These are phyloP conservation scores for Wickerhamomyces xylosicus DNA, from an alignment of 805 yeast species.

Conservation along the genomic window DNA sequence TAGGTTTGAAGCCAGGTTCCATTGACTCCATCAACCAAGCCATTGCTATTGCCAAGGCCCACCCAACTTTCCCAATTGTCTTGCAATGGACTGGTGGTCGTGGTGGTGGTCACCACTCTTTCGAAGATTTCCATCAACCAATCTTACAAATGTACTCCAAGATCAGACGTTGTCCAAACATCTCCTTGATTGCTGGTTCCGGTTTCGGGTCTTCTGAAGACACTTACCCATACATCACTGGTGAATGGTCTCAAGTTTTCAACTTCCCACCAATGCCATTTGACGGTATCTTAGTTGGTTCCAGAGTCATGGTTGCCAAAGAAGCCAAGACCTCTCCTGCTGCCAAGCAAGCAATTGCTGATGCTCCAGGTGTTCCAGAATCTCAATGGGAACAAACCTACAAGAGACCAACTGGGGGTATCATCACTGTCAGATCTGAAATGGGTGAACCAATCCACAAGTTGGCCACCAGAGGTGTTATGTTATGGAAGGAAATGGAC, in stretches of 20 bases:
- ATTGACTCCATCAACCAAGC: slow-evolving; percentile 83
- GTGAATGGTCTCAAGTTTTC: slow-evolving; percentile 85
- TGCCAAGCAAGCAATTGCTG: slow-evolving; percentile 87
- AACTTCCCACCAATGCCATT: slow-evolving; percentile 98
- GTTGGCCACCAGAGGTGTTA: slow-evolving; percentile 95
- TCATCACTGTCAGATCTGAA: slow-evolving; percentile 91
- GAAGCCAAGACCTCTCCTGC: slow-evolving; percentile 92
- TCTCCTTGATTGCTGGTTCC: slow-evolving; percentile 90
- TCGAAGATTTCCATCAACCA: slow-evolving; percentile 98
- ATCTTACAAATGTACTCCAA: slow-evolving; percentile 90
- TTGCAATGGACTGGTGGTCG: slow-evolving; percentile 99
- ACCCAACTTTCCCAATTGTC: slow-evolving; percentile 93
- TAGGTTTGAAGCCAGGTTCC: slow-evolving; percentile 97
- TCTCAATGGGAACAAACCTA: slow-evolving; percentile 88
- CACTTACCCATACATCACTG: slow-evolving; percentile 95
- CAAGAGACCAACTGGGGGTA: slow-evolving; percentile 94
- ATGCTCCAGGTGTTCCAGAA: slow-evolving; percentile 86
- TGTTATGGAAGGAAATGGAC: slow-evolving; percentile 96
- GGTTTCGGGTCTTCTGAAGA: slow-evolving; percentile 97
- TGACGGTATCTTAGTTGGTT: slow-evolving; percentile 93
- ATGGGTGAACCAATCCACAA: slow-evolving; percentile 99
- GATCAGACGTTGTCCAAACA: slow-evolving; percentile 85
- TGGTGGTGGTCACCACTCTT: slow-evolving; percentile 99
- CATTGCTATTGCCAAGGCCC: slow-evolving; percentile 86
- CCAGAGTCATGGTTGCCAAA: slow-evolving; percentile 95